Percentiles rank a stretch among this genome's conserved stretches.
Conservation (phyloP, 176 grass and related monocot genomes). For the Otatea glauca region DNA sequence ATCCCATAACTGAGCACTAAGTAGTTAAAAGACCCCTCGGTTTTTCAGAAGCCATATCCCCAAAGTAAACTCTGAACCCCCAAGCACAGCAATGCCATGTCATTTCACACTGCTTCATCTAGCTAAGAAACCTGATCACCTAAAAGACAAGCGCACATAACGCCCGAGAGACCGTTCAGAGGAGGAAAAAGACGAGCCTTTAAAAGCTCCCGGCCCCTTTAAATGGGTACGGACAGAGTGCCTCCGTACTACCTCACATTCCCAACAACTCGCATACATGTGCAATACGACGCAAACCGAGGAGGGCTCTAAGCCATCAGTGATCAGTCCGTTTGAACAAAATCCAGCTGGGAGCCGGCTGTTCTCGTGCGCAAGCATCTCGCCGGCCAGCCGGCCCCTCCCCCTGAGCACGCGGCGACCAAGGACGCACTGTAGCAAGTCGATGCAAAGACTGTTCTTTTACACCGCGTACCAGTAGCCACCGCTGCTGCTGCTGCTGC, state of each 20-base stretch:
- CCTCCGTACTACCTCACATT: conserved; percentile 41
- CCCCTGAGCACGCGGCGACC: conserved; percentile 31
- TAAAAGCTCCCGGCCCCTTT: neutral
- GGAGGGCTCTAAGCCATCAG: conserved; percentile 35
- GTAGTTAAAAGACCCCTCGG: neutral
- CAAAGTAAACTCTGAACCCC: conserved; percentile 17
- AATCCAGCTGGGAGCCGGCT: conserved; percentile 35
- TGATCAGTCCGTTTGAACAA: conserved; percentile 29
- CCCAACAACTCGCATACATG: conserved; percentile 16
- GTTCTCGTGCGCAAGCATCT: neutral
- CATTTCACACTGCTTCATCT: neutral
- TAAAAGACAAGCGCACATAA: conserved; percentile 29
- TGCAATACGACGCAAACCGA: conserved; percentile 5
- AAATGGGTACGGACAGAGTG: conserved; percentile 30
- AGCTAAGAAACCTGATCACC: neutral
- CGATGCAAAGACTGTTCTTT: conserved; percentile 40
- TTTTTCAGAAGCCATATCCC: neutral
- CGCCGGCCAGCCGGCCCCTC: too few species aligned
- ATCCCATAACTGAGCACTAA: conserved; percentile 3
- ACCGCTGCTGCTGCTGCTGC: neutral
- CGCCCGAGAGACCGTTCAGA: conserved; percentile 3
- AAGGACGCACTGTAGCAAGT: conserved; percentile 44
- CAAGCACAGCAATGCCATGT: neutral
- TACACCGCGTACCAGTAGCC: neutral
- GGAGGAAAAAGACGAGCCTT: neutral